Percentiles rank a stretch among this genome's conserved stretches.
phyloP scores from a whole-genome alignment of 140 eudicot genomes.

The Oenanthe javanica region DNA sequence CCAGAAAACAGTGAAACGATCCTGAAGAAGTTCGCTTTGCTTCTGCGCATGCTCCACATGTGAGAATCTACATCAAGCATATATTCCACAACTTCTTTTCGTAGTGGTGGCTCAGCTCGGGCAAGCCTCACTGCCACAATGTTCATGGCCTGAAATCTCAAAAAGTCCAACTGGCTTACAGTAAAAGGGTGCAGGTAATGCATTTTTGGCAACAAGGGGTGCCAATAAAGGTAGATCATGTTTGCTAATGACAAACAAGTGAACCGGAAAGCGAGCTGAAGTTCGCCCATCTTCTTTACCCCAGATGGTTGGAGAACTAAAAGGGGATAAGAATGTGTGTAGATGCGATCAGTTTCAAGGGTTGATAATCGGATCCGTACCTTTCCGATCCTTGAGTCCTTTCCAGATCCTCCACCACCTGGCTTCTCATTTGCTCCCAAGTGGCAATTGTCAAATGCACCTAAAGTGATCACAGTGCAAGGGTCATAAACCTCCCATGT shows the following conservation, averaged over 20 bases:
- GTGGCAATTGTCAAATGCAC: constrained; percentile 65
- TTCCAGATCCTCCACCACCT: constrained; percentile 20
- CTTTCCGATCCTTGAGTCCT: constrained; percentile 61
- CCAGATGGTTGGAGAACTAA: constrained; percentile 68
- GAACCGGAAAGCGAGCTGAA: constrained; percentile 73
- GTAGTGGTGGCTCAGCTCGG: constrained; percentile 67
- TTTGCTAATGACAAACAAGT: constrained; percentile 61
- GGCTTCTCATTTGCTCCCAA: constrained; percentile 41
- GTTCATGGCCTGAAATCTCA: constrained; percentile 74
- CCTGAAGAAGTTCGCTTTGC: constrained; percentile 73
- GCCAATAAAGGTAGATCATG: constrained; percentile 63
- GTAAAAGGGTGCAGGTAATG: constrained; percentile 75
- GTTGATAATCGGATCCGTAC: constrained; percentile 63
- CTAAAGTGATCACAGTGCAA: constrained; percentile 69
- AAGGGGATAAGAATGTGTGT: constrained; percentile 68
- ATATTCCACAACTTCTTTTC: constrained; percentile 70
- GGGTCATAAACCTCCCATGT: constrained; percentile 86
- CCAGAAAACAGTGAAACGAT: constrained; percentile 68
- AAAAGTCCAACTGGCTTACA: constrained; percentile 49
- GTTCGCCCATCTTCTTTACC: constrained; percentile 69
- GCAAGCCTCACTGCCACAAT: constrained; percentile 69
- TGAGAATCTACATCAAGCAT: constrained; percentile 79
- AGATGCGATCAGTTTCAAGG: constrained; percentile 59
- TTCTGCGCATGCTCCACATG: constrained; percentile 89
- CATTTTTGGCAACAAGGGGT: constrained; percentile 66